Percentiles rank a stretch among this genome's conserved stretches.
Evolutionary conservation across 1,284 basidiomycete genomes (phyloP).

Genomic region (Omphalotus olearius): DNA sequence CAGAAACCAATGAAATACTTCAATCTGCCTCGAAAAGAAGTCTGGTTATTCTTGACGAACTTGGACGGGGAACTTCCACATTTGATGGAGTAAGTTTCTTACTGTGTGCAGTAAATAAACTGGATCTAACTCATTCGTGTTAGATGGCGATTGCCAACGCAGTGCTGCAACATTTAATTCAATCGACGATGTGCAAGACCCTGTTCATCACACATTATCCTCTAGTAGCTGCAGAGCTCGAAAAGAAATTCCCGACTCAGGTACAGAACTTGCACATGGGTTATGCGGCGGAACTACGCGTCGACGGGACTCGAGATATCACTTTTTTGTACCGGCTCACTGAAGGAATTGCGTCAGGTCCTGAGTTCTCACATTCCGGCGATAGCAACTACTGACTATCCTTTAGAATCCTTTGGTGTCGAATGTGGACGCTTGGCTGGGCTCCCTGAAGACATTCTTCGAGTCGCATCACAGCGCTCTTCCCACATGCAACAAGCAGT

Average conservation of each 20-base stretch:
- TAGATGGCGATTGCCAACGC: conserved; percentile 85
- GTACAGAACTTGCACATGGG: conserved; percentile 86
- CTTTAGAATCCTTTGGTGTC: conserved; percentile 79
- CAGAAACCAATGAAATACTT: conserved; percentile 90
- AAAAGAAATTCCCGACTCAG: conserved; percentile 47
- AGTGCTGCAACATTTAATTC: conserved; percentile 71
- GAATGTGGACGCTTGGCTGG: conserved; percentile 88
- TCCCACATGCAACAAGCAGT: conserved; percentile 52
- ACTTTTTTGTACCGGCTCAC: conserved; percentile 82
- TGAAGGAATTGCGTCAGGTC: conserved; percentile 64
- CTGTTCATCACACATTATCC: conserved; percentile 97
- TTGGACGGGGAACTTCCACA: conserved; percentile 82
- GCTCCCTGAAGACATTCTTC: conserved; percentile 64
- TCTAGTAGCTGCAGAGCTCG: conserved; percentile 57
- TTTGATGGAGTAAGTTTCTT: conserved; percentile 67
- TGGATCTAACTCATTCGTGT: neutral
- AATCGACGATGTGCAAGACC: conserved; percentile 66
- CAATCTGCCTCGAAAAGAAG: conserved; percentile 66
- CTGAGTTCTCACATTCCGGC: conserved; percentile 29
- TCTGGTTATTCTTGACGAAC: conserved; percentile 84
- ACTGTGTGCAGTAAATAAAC: neutral
- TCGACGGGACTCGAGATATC: conserved; percentile 74
- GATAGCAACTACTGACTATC: conserved; percentile 34
- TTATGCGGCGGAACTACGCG: conserved; percentile 60
- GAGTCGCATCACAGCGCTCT: conserved; percentile 53